Base-by-base conservation (phyloP, 257 asterid genomes). In the Jaltomata sinuosa region DNA sequence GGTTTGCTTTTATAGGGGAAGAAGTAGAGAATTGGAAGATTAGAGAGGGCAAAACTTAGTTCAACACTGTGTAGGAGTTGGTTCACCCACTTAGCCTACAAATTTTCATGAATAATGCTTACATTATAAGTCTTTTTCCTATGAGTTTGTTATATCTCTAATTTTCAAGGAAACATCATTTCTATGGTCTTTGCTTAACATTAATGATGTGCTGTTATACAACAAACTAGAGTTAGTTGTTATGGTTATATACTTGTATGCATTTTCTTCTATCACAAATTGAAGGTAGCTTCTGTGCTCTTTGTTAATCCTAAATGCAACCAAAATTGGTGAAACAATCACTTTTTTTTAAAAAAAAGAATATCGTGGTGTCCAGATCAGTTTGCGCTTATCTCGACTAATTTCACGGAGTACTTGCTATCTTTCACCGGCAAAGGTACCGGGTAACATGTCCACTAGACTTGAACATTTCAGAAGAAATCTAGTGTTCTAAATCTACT, bases 81-180 rank as follows among this genome's bases (percentile, higher is more conserved):
- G 91, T 94, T 91, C 93, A 94, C 93, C 95, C 93, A 89, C 97
- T 94, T 87, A 87, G 86, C 69, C 10, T 31, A 54, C 61, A 54
- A 54, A 19, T 2, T 54, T 52, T 54, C 29, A 55, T 55, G 62
- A 55, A 55, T 21, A 55, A 54, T 8, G 62, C 62, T 55, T 55
- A 55, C 62, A 0, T 21, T 55, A 21, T 21, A 55, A 55, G 62
- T 55, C 27, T 55, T 55, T 10, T 8, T 55, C 3, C 27, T 25
- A 55, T 25, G 27, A 7, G 29, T 55, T 59, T 59, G 67, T 59
- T 59, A 10, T 3, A 22, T 59, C 19, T 59, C 21, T 2, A 59
- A 59, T 59, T 59, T 18, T 22, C 29, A 3, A 22, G 31, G 32
- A 22, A 22, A 57, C 67, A 22, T 12, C 32, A 22, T 22, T 59